Conservation (phyloP, 306 rosid genomes). For the Cercis canadensis region DNA sequence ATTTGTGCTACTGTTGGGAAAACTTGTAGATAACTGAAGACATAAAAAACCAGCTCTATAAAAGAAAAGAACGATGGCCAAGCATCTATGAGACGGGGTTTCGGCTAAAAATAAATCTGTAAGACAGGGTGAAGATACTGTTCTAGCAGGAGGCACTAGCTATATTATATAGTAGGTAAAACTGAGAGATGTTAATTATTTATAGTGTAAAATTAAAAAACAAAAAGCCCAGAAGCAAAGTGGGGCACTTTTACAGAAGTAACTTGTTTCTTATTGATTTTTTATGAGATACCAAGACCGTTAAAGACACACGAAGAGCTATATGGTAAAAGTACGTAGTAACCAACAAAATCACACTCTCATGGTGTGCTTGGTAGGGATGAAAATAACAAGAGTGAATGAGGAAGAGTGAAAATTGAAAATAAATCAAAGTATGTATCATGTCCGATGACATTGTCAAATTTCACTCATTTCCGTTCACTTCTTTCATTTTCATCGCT, state of each 20-base stretch:
- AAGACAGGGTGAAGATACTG: too few relatives aligned
- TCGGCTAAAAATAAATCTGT: too few relatives aligned
- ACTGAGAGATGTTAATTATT: too few relatives aligned
- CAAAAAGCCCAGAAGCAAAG: conserved; percentile 2
- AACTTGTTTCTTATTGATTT: background rate
- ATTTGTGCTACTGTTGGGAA: too few relatives aligned
- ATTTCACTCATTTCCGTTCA: conserved; percentile 16
- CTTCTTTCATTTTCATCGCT: conserved; percentile 33
- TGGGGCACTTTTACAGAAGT: conserved; percentile 14
- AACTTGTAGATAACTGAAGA: too few relatives aligned
- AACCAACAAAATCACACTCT: conserved; percentile 19
- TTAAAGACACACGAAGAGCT: background rate
- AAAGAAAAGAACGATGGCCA: too few relatives aligned
- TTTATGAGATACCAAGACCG: background rate
- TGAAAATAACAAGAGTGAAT: conserved; percentile 30
- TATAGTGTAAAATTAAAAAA: background rate
- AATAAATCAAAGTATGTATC: conserved; percentile 14
- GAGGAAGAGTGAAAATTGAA: conserved; percentile 27
- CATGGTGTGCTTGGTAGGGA: conserved; percentile 42
- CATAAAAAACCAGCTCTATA: too few relatives aligned
- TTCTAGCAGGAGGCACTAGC: too few relatives aligned
- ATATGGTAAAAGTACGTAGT: background rate
- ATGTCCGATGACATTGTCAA: conserved; percentile 17
- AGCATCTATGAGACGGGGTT: too few relatives aligned
- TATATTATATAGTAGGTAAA: background rate